Evolutionary conservation across 768 basidiomycete genomes (phyloP).

Genomic region (Mycena polygramma): DNA sequence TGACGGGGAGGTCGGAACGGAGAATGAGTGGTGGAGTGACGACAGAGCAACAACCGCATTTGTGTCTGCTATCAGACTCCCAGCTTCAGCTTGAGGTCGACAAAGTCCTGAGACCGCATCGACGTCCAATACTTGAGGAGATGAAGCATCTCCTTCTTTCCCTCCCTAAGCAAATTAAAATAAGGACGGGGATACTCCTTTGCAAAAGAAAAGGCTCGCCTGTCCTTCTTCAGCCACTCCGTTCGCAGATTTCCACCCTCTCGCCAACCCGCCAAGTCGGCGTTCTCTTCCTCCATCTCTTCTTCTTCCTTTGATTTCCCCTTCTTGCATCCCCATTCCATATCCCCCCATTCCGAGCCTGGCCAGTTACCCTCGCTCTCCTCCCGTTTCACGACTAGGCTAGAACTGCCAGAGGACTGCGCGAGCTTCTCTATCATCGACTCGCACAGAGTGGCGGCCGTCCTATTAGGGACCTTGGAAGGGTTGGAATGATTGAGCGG

Average conservation of each 20-base stretch:
- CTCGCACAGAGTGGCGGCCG: constrained; percentile 64
- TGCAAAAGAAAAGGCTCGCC: constrained; percentile 49
- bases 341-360: constrained; percentile 48
- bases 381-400: constrained; percentile 57
- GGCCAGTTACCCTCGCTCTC: constrained; percentile 53
- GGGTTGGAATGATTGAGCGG: background rate
- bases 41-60: constrained; percentile 26
- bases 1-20: background rate
- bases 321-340: constrained; percentile 50
- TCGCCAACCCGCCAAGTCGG: constrained; percentile 63
- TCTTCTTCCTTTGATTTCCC: constrained; percentile 53
- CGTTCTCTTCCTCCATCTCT: constrained; percentile 46
- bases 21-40: constrained; percentile 4
- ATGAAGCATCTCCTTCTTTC: constrained; percentile 67
- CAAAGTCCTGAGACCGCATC: constrained; percentile 64
- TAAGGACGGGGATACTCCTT: constrained; percentile 17
- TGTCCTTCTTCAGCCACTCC: constrained; percentile 73
- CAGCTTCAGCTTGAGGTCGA: constrained; percentile 65
- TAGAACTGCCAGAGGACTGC: constrained; percentile 48
- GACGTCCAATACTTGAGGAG: constrained; percentile 63
- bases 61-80: constrained; percentile 54
- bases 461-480: constrained; percentile 63
- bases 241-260: constrained; percentile 61
- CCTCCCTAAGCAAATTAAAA: constrained; percentile 55
- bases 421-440: constrained; percentile 66